phyloP scores from a whole-genome alignment of 305 asterid species.

The Ilex paraguariensis region DNA sequence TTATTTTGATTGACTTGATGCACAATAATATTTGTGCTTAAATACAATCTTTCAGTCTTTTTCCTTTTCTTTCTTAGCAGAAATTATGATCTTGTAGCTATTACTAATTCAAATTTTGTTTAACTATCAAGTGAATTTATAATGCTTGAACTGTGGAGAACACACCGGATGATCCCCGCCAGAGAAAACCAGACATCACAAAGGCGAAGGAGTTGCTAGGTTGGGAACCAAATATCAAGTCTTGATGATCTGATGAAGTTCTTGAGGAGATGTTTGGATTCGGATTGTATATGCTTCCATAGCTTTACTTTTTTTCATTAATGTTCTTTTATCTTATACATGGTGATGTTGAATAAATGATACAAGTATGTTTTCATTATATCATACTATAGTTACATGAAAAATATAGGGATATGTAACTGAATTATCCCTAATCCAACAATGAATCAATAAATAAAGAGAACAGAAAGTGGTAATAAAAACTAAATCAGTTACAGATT shows the following conservation, averaged over 20 bases:
- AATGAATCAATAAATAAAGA: too few species aligned
- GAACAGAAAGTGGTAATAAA: too few species aligned
- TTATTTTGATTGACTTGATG: not conserved
- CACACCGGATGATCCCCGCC: constrained; percentile 99
- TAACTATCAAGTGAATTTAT: constrained; percentile 79
- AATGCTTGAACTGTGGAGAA: constrained; percentile 95
- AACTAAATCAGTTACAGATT: too few species aligned
- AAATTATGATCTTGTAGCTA: not conserved
- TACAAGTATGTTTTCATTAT: too few species aligned
- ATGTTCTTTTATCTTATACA: not conserved
- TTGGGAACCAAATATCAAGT: constrained; percentile 90
- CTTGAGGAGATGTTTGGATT: too few species aligned
- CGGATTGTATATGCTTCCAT: not conserved
- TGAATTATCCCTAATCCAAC: too few species aligned
- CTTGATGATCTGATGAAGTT: too few species aligned
- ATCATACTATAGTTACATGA: too few species aligned
- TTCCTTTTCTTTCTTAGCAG: not conserved
- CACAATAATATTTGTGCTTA: too few species aligned
- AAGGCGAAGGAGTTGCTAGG: constrained; percentile 77
- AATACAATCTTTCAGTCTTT: too few species aligned
- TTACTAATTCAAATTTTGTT: constrained; percentile 12
- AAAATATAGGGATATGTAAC: too few species aligned
- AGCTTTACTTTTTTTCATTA: not conserved
- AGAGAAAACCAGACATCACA: constrained; percentile 86
- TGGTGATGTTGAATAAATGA: too few species aligned